Evolutionary conservation across 441 rosid species (phyloP), one percentile per base, ranked within the genome.

Genomic region (Populus hybrid): DNA sequence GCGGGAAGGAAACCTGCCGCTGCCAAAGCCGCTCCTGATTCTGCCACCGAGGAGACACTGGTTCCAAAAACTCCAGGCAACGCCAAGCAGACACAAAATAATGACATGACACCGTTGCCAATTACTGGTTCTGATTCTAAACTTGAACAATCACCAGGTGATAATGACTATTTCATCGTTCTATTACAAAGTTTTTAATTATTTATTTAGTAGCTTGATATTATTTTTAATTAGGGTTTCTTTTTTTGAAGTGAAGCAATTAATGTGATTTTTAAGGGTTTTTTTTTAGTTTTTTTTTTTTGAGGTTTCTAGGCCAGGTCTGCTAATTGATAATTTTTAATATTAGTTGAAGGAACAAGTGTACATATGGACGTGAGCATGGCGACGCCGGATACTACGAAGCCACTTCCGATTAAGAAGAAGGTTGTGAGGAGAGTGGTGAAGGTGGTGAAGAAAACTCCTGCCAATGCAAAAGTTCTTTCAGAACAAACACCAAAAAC

Each of bases 111-210:
- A 26, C 61, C 82, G 57, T 24, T 71, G 24, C 70, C 76, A 59
- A 64, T 57, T 34, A n/a, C 19, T 23, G 46, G 21, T 69, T 78
- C 85, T 40, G 84, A 78, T 68, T 68, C 77, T 2, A 81, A 83
- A 36, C 75, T 71, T 16, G 83, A 84, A 71, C 76, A 59, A 9
- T 69, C 84, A 71, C n/a, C 74, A 40, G 91, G 89, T 87, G 73
- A 46, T 18, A 77, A 74, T 69, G n/a, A 4, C 19, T 7, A 36
- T 63, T 65, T 7, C 23, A 6, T 68, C 19, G 7, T 21, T 11
- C 7, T 16, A 12, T 21, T 5, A 26, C 1, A 50, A 50, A 16
- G n/a, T 14, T 50, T 50, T 50, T 5, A 26, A 35, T 30, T 14
- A n/a, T 16, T 35, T 26, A 59, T 73, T 36, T 35, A 36, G 23